Conservation (phyloP, 495 filamentous ascomycete genomes). For the Penicillium alfredii region DNA sequence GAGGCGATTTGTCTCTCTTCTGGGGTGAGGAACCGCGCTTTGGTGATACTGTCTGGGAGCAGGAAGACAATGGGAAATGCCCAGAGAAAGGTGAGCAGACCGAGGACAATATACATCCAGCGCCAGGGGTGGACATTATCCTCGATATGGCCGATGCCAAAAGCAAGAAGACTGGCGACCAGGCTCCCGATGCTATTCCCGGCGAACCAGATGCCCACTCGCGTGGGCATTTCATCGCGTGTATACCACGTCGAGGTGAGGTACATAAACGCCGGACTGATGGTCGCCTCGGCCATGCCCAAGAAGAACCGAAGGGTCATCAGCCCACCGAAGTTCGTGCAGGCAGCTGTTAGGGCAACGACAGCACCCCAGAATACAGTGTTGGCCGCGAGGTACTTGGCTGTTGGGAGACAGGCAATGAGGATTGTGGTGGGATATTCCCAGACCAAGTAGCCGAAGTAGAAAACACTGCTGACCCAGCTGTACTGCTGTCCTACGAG, state of each 20-base stretch:
- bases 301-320: constrained; percentile 43
- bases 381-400: constrained; percentile 48
- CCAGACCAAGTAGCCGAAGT: constrained; percentile 42
- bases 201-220: constrained; percentile 58
- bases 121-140: constrained; percentile 46
- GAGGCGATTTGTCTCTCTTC: constrained; percentile 51
- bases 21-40: constrained; percentile 50
- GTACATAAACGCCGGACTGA: constrained; percentile 37
- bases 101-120: constrained; percentile 49
- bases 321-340: constrained; percentile 31
- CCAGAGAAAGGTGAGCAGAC: constrained; percentile 49
- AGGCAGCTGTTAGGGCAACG: constrained; percentile 41
- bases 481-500: constrained; percentile 41
- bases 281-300: constrained; percentile 47
- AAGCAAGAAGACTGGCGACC: constrained; percentile 51
- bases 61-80: constrained; percentile 46
- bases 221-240: constrained; percentile 50
- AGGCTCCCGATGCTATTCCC: constrained; percentile 54
- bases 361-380: constrained; percentile 54
- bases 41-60: constrained; percentile 58
- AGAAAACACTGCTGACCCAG: constrained; percentile 44
- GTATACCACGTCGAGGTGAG: constrained; percentile 47
- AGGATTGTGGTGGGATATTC: constrained; percentile 43
- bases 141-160: constrained; percentile 49
- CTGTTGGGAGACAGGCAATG: constrained; percentile 49